These are phyloP conservation scores for Monilinia polystroma DNA, from an alignment of 2,329 filamentous ascomycete species.

Conservation along the genomic window DNA sequence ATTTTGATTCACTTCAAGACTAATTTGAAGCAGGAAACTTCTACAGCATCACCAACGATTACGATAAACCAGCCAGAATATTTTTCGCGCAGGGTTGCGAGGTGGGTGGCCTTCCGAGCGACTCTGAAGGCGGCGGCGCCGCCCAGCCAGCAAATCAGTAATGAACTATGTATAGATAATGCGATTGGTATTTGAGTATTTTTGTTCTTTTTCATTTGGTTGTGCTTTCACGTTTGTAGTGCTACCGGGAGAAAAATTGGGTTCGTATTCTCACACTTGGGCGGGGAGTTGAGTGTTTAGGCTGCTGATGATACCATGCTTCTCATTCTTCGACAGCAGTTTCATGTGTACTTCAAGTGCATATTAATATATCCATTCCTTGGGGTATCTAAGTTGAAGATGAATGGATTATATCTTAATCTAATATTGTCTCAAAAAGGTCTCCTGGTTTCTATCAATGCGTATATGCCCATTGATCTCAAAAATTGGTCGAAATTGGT, in stretches of 20 bases:
- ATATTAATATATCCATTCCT: background rate
- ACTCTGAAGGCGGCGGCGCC: conserved; percentile 1
- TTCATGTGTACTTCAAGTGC: conserved; percentile 8
- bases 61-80: conserved; percentile 68
- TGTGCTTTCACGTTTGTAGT: background rate
- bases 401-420: conserved; percentile 5
- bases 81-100: conserved; percentile 93
- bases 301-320: conserved; percentile 22
- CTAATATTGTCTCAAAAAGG: background rate
- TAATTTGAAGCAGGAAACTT: conserved; percentile 69
- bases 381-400: background rate
- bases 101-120: background rate
- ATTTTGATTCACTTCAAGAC: conserved; percentile 8
- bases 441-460: background rate
- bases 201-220: background rate
- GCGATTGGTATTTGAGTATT: background rate
- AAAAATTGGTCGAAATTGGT: too few species aligned
- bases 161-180: conserved; percentile 14
- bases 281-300: conserved; percentile 15
- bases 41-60: conserved; percentile 86
- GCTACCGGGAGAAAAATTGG: background rate
- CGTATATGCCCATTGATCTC: background rate
- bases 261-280: conserved; percentile 4
- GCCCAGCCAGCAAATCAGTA: conserved; percentile 14
- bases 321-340: conserved; percentile 12